Base-by-base conservation (phyloP, 768 basidiomycete genomes). In the Suillus clintonianus region DNA sequence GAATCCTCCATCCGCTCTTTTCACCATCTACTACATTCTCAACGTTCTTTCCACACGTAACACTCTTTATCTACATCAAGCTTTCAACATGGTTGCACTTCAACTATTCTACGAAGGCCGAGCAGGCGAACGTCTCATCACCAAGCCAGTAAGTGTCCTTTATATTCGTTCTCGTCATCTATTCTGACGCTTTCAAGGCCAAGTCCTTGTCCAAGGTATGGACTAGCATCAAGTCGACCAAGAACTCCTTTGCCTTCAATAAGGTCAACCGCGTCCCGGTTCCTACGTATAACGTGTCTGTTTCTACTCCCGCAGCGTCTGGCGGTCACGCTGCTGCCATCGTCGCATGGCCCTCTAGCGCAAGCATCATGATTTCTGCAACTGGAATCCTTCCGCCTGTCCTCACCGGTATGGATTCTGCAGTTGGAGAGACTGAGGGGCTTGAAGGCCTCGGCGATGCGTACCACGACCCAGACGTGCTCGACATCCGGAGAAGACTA, bases 381-480 rank as follows among this genome's bases (percentile, higher is more conserved):
- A 37, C 57, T n/a, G 42, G 43, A 30, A 48, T 60, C 11, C 62
- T 53, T 61, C 59, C 59, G 30, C 59, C 60, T 39, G 51, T 53
- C 19, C 5, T n/a, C n/a, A 22, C 34, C 4, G 36, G 34, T 22
- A 39, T 7, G 19, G 8, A 42, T 11, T 48, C 39, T 39, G 37
- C 19, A 13, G 9, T 32, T 27, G 42, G 43, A 51, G 63, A 61
- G 43, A 22, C 39, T 3, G 32, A 14, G n/a, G n/a, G 48, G 15
- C 32, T 56, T 5, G n/a, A 62, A 27, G 51, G 41, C 4, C 22
- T 62, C 14, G 45, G 17, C 32, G 34, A 62, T 42, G 50, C 61
- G 11, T 62, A 39, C 61, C 42, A 64, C 48, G 41, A 62, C 27
- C 61, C 51, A 15, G 64, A 62, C 15, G 64, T 62, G 8, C 61